These are phyloP conservation scores for Cunninghamia lanceolata DNA, from an alignment of 75 land plant species.

Conservation along the genomic window DNA sequence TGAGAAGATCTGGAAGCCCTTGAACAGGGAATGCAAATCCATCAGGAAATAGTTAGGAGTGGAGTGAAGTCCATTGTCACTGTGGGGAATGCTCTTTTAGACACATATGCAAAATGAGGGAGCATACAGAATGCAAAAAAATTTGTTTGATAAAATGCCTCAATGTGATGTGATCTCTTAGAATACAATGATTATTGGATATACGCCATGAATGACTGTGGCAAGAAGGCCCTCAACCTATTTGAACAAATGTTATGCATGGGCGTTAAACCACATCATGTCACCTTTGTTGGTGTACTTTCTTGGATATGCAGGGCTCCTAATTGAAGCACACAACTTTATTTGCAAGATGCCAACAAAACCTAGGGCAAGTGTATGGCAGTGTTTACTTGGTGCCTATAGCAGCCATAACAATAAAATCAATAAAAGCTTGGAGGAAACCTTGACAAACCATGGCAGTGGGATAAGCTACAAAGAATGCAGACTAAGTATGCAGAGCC, in stretches of 20 bases:
- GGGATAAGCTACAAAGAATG: too few relatives aligned
- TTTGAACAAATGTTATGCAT: constrained; percentile 42
- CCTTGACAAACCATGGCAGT: too few relatives aligned
- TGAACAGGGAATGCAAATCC: constrained; percentile 27
- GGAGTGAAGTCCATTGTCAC: too few relatives aligned
- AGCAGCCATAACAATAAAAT: constrained; percentile 34
- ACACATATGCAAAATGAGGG: constrained; percentile 49
- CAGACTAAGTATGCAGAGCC: too few relatives aligned
- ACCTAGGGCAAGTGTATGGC: constrained; percentile 46
- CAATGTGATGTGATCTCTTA: too few relatives aligned
- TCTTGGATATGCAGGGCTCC: constrained; percentile 41
- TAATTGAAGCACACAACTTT: constrained; percentile 39
- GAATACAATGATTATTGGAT: too few relatives aligned
- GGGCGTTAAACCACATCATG: constrained; percentile 24
- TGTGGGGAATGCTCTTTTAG: too few relatives aligned
- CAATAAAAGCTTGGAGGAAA: constrained; percentile 54
- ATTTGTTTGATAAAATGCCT: too few relatives aligned
- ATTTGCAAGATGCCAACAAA: constrained; percentile 47
- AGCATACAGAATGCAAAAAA: constrained; percentile 33
- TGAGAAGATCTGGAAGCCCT: constrained; percentile 42
- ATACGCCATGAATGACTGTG: constrained; percentile 44
- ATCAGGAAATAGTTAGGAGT: too few relatives aligned
- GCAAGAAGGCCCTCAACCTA: constrained; percentile 20
- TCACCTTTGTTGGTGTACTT: constrained; percentile 45
- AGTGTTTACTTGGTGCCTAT: constrained; percentile 42